A percentile compares a stretch with the other conserved stretches of the same genome.
Evolutionary conservation across 2,329 filamentous ascomycete genomes (phyloP).

Genomic region (Davidsoniella australis): DNA sequence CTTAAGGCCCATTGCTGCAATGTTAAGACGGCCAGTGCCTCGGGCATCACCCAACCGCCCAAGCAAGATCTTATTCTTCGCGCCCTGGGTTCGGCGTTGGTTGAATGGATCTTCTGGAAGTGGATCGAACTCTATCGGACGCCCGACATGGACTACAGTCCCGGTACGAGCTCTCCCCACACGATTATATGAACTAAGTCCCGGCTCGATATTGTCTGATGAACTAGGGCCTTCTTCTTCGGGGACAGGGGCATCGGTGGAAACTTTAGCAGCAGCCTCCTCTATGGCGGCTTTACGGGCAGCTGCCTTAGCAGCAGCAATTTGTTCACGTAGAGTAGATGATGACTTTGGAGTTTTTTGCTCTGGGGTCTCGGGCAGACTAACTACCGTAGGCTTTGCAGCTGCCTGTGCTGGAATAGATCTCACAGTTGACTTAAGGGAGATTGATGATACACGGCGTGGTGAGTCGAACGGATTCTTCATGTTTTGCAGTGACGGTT

Average conservation of each 20-base stretch:
- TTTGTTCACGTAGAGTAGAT: conserved; percentile 67
- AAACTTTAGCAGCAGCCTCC: conserved; percentile 4
- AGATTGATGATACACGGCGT: conserved; percentile 12
- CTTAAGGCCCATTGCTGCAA: conserved; percentile 66
- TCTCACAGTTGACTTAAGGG: conserved; percentile 9
- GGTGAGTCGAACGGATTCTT: conserved; percentile 16
- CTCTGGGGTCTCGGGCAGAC: conserved; percentile 8
- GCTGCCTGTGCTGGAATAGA: neutral
- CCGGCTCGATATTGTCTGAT: neutral
- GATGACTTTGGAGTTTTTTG: conserved; percentile 46
- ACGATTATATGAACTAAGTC: conserved; percentile 27
- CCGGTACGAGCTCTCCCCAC: conserved; percentile 10
- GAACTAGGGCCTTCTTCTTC: neutral
- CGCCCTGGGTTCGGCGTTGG: conserved; percentile 37
- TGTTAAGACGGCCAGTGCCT: conserved; percentile 67
- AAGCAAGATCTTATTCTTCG: conserved; percentile 49
- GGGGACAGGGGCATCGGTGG: neutral
- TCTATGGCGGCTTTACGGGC: conserved; percentile 37
- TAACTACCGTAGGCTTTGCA: conserved; percentile 2
- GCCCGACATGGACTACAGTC: conserved; percentile 9
- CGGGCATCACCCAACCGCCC: conserved; percentile 58
- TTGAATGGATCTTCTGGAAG: conserved; percentile 50
- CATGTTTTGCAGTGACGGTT: conserved; percentile 32
- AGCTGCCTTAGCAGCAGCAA: conserved; percentile 80
- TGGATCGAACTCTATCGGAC: neutral